These are phyloP conservation scores for Xylariaceae sp. DNA, from an alignment of 2,329 filamentous ascomycete species.

Conservation along the genomic window DNA sequence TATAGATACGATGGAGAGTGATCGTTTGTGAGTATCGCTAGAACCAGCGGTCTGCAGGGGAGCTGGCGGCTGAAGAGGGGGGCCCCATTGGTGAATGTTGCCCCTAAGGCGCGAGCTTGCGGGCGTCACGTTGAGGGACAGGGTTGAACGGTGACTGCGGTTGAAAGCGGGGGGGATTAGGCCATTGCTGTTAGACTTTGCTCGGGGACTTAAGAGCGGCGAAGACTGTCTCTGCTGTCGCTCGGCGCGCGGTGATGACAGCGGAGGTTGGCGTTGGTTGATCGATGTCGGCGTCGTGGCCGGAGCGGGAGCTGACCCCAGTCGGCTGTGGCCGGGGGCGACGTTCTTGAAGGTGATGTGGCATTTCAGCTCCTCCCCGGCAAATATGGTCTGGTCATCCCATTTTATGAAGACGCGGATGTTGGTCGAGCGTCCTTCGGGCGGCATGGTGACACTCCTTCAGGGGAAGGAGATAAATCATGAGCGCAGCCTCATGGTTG, in stretches of 20 bases:
- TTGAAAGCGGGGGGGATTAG: constrained; percentile 42
- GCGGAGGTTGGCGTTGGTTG: constrained; percentile 23
- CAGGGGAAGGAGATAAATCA: constrained; percentile 31
- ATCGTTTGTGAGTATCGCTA: constrained; percentile 62
- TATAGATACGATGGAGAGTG: constrained; percentile 77
- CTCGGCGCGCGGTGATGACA: constrained; percentile 32
- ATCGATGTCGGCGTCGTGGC: constrained; percentile 12
- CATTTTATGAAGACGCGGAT: constrained; percentile 95
- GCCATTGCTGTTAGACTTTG: constrained; percentile 40
- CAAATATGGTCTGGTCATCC: constrained; percentile 91
- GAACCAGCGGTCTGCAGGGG: constrained; percentile 33
- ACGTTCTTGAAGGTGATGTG: constrained; percentile 95
- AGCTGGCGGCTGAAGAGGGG: constrained; percentile 25
- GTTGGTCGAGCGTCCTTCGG: constrained; percentile 52
- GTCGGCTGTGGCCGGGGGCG: constrained; percentile 41
- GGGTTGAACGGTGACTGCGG: constrained; percentile 60
- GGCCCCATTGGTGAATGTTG: constrained; percentile 44
- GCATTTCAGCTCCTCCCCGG: constrained; percentile 92
- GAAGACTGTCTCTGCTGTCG: constrained; percentile 36
- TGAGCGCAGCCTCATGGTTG: constrained; percentile 28
- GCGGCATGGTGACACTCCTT: constrained; percentile 43
- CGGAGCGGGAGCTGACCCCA: constrained; percentile 19
- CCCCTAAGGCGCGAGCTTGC: constrained; percentile 41
- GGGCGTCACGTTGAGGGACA: constrained; percentile 57
- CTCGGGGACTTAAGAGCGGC: constrained; percentile 38